phyloP scores from a whole-genome alignment of 1,284 basidiomycete genomes.

The Trichosporon faecale region DNA sequence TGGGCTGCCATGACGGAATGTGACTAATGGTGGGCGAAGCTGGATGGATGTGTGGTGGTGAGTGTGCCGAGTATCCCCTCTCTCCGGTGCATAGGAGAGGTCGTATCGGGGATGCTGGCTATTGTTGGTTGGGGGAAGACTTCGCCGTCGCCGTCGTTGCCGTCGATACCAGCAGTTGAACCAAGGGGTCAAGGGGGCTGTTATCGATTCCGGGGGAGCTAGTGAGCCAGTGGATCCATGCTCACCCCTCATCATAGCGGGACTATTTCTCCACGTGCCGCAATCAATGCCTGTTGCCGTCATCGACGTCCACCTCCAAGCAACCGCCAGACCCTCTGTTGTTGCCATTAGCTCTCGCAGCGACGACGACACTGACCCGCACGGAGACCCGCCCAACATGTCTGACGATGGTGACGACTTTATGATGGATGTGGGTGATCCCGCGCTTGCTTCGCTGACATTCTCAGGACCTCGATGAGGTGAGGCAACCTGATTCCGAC shows the following conservation, averaged over 20 bases:
- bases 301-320: not conserved
- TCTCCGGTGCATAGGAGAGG: constrained; percentile 1
- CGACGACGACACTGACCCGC: not conserved
- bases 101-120: constrained; percentile 7
- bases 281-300: not conserved
- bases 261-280: constrained; percentile 9
- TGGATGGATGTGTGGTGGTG: not conserved
- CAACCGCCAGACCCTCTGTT: not conserved
- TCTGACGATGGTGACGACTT: constrained; percentile 52
- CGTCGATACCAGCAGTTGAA: not conserved
- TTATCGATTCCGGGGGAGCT: not conserved
- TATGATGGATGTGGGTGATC: constrained; percentile 51
- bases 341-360: not conserved
- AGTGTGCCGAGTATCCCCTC: constrained; percentile 7
- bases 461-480: constrained; percentile 53
- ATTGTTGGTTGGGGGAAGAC: not conserved
- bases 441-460: constrained; percentile 20
- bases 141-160: not conserved
- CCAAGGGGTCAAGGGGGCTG: not conserved
- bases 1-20: constrained; percentile 24
- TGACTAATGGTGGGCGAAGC: not conserved
- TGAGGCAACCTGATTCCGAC: constrained; percentile 18
- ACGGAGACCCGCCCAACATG: constrained; percentile 31
- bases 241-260: constrained; percentile 4
- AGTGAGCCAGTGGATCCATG: not conserved